Base-by-base conservation (phyloP, 2,329 filamentous ascomycete species). In the Trichoderma pleuroti region DNA sequence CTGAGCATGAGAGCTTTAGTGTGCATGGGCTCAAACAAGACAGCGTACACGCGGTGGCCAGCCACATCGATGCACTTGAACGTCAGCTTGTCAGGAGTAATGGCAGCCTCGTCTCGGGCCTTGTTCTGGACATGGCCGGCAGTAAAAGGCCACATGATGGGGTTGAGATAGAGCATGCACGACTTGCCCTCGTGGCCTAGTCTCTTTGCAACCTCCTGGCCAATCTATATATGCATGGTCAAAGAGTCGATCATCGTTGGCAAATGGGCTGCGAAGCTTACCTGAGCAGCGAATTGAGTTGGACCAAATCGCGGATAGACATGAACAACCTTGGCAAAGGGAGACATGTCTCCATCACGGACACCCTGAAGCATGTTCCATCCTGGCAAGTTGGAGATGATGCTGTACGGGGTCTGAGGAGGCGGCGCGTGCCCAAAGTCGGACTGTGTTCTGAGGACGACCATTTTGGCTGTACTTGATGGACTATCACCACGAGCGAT, bases 271-370 rank as follows among this genome's bases (percentile, higher is more conserved):
- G 14, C 34, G 24, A 39, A 36, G 57, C 76, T 74, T 72, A 84
- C 83, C 74, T 77, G 70, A 3, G 76, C 77, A 21, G 78, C 76
- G 34, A 75, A 75, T 0, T 80, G 78, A n/a, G 79, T 83, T 1
- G 85, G 84, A 1, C 76, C 72, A 71, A 86, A 84, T 5, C 85
- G 81, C 12, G 85, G 85, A 61, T 86, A 86, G 32, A 86, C 79
- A 69, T 83, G 81, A 63, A 78, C 78, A 1, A 86, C 57, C 21
- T 65, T 76, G 39, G 75, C 59, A n/a, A 85, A 66, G 1, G 81
- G 62, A 12, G 74, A 69, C 32, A 70, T 72, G 64, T 85, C 83
- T 18, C 83, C 83, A 9, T 84, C 80, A 10, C 84, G 81, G 39
- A 86, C 73, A 5, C 74, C 75, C 57, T 79, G 73, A n/a, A 77